Evolutionary conservation across 2,329 filamentous ascomycete species (phyloP).

Genomic region (Cercospora beticola): DNA sequence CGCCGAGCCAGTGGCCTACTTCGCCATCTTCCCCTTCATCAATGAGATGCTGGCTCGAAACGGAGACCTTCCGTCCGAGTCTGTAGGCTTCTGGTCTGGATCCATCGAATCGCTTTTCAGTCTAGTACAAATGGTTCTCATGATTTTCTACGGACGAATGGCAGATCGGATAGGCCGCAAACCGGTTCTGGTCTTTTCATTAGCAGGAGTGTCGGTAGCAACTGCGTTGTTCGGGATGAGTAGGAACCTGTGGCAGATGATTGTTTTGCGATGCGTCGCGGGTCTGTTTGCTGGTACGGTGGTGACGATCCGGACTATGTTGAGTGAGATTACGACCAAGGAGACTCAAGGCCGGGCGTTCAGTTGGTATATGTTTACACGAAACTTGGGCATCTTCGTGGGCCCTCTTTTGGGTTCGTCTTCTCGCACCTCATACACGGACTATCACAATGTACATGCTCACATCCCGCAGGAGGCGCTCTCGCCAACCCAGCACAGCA

Average conservation of each 20-base stretch:
- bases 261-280: conserved; percentile 67
- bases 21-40: conserved; percentile 76
- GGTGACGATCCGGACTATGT: conserved; percentile 74
- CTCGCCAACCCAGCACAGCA: conserved; percentile 66
- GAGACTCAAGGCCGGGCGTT: conserved; percentile 72
- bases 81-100: conserved; percentile 78
- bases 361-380: conserved; percentile 70
- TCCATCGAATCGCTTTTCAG: conserved; percentile 72
- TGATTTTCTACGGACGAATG: conserved; percentile 70
- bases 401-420: conserved; percentile 60
- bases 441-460: not conserved
- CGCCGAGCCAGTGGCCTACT: conserved; percentile 78
- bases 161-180: conserved; percentile 71
- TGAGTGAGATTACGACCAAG: conserved; percentile 68
- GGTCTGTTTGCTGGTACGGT: conserved; percentile 73
- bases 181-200: conserved; percentile 66
- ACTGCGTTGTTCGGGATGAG: conserved; percentile 69
- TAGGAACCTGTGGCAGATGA: conserved; percentile 68
- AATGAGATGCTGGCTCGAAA: conserved; percentile 72
- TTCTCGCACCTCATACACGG: not conserved
- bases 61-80: conserved; percentile 59
- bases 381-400: conserved; percentile 71
- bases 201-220: conserved; percentile 62
- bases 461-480: conserved; percentile 56
- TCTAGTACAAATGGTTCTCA: conserved; percentile 73